A percentile compares a stretch with the other conserved stretches of the same genome.
These are phyloP conservation scores for Plenodomus tracheiphilus DNA, from an alignment of 2,329 filamentous ascomycete genomes.

Conservation along the genomic window DNA sequence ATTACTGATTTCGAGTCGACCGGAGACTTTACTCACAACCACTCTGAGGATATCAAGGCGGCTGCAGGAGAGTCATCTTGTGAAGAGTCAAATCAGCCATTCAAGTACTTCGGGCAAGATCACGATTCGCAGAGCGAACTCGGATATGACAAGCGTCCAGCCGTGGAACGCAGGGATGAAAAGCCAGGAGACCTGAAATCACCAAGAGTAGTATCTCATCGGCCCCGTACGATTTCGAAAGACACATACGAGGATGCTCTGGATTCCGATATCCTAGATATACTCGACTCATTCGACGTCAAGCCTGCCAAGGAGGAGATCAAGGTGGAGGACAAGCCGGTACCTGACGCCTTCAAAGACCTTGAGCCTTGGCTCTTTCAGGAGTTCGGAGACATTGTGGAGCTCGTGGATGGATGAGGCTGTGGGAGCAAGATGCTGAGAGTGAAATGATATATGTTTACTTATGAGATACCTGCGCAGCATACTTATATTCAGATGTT, in stretches of 20 bases:
- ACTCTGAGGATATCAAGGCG: neutral
- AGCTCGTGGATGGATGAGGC: constrained; percentile 34
- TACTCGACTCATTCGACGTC: neutral
- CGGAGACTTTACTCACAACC: neutral
- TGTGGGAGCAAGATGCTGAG: too few species aligned
- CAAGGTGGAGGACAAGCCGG: constrained; percentile 1
- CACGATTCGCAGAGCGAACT: too few species aligned
- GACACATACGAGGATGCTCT: neutral
- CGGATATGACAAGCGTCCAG: neutral
- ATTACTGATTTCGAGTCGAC: neutral
- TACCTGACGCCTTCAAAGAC: constrained; percentile 34
- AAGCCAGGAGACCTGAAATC: neutral
- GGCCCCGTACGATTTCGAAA: neutral
- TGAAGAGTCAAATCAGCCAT: too few species aligned
- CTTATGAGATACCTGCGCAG: too few species aligned
- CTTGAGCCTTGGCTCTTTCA: constrained; percentile 44
- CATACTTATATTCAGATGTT: too few species aligned
- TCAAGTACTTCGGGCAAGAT: too few species aligned
- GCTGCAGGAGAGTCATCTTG: too few species aligned
- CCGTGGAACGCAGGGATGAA: neutral
- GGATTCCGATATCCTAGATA: neutral
- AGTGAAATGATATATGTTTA: too few species aligned
- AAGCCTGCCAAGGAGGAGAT: neutral
- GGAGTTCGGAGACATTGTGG: constrained; percentile 47
- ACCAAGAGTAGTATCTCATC: neutral